Evolutionary conservation across 768 basidiomycete genomes (phyloP).

Genomic region (Termitomyces sp.): DNA sequence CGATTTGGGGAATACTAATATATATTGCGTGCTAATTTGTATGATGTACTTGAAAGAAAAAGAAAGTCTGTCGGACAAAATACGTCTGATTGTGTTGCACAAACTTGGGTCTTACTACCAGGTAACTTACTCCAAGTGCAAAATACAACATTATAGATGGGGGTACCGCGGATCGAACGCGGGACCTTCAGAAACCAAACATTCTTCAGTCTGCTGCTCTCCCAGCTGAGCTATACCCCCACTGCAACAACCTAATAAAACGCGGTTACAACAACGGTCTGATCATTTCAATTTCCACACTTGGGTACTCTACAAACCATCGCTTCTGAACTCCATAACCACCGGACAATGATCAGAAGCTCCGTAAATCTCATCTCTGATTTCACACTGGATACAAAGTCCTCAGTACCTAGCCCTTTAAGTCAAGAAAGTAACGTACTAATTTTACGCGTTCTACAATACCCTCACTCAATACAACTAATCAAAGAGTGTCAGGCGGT

Average conservation of each 20-base stretch:
- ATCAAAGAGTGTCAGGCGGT: not conserved
- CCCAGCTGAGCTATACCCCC: slow-evolving; percentile 66
- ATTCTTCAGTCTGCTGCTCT: slow-evolving; percentile 63
- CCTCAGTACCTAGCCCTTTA: not conserved
- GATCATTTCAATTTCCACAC: not conserved
- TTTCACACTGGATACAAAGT: slow-evolving; percentile 58
- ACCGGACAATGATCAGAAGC: slow-evolving; percentile 87
- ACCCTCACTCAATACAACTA: slow-evolving; percentile 77
- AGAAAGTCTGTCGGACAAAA: not conserved
- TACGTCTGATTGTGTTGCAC: not conserved
- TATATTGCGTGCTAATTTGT: not conserved
- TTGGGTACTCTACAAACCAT: not conserved
- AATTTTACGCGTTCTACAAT: slow-evolving; percentile 61
- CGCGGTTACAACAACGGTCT: not conserved
- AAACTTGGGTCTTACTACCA: too few relatives aligned
- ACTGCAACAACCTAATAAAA: too few relatives aligned
- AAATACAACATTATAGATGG: slow-evolving; percentile 30
- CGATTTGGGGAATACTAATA: slow-evolving; percentile 76
- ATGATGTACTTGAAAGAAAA: too few relatives aligned
- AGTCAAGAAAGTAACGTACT: slow-evolving; percentile 26
- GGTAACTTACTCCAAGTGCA: too few relatives aligned
- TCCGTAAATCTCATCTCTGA: slow-evolving; percentile 80
- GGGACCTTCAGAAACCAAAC: slow-evolving; percentile 57
- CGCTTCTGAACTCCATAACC: slow-evolving; percentile 51
- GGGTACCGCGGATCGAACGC: slow-evolving; percentile 75